These are phyloP conservation scores for Mycena maculata DNA, from an alignment of 768 basidiomycete genomes.

Conservation along the genomic window DNA sequence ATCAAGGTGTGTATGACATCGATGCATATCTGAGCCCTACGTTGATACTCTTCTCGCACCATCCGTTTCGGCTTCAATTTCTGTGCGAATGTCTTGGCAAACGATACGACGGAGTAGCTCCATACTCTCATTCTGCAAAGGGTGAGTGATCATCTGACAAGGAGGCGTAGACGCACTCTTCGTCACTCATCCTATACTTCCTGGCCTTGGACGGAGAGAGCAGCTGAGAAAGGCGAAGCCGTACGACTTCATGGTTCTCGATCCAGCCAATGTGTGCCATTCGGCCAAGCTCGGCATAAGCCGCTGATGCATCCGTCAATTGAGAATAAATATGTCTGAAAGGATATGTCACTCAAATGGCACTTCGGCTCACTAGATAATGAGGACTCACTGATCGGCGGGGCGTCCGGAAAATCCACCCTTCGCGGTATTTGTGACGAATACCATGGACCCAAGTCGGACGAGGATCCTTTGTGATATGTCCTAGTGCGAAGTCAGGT, in stretches of 20 bases:
- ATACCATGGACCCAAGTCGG: not conserved
- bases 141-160: not conserved
- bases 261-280: conserved; percentile 15
- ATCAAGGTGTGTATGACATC: conserved; percentile 11
- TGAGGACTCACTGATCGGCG: not conserved
- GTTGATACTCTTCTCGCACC: not conserved
- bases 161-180: not conserved
- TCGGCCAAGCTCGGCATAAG: conserved; percentile 10
- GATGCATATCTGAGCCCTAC: conserved; percentile 11
- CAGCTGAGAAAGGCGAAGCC: not conserved
- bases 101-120: not conserved
- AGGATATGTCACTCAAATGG: not conserved
- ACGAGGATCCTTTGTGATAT: not conserved
- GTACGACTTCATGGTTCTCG: conserved; percentile 16
- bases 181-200: not conserved
- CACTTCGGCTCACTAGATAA: too few relatives aligned
- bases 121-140: not conserved
- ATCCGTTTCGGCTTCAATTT: conserved; percentile 3
- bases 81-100: not conserved
- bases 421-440: not conserved
- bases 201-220: not conserved
- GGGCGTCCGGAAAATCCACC: not conserved
- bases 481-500: not conserved
- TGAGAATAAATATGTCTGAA: not conserved
- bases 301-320: not conserved